phyloP scores from a whole-genome alignment of 2,329 filamentous ascomycete genomes.

The Purpureocillium takamizusanense region DNA sequence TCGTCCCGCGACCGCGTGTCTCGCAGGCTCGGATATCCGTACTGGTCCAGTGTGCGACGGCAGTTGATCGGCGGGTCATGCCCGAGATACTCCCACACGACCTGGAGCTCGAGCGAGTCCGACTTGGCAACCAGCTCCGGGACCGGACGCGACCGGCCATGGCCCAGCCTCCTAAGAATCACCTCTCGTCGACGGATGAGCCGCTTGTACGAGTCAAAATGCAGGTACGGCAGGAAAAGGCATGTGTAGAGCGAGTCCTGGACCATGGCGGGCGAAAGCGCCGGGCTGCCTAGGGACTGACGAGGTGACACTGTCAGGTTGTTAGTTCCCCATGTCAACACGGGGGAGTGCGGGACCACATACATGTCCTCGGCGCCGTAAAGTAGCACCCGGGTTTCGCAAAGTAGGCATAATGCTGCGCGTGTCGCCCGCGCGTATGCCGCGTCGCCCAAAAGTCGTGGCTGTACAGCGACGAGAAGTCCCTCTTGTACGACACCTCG shows the following conservation, averaged over 20 bases:
- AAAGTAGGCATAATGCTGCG: constrained; percentile 40
- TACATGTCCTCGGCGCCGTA: constrained; percentile 27
- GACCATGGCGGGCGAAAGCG: constrained; percentile 16
- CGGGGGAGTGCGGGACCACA: constrained; percentile 1
- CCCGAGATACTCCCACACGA: constrained; percentile 55
- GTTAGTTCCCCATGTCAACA: not conserved
- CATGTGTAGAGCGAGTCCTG: constrained; percentile 31
- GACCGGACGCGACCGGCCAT: constrained; percentile 47
- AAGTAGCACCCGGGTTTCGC: constrained; percentile 40
- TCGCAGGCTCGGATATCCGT: constrained; percentile 50
- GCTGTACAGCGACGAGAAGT: constrained; percentile 29
- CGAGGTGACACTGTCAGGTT: constrained; percentile 24
- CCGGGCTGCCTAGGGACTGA: constrained; percentile 17
- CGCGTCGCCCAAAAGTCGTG: constrained; percentile 39
- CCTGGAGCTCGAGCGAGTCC: constrained; percentile 46
- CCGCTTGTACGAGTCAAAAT: constrained; percentile 55
- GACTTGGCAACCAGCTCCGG: constrained; percentile 43
- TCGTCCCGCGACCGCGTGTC: constrained; percentile 54
- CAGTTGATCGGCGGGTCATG: constrained; percentile 53
- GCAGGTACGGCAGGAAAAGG: constrained; percentile 49
- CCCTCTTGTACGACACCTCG: constrained; percentile 25
- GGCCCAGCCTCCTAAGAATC: constrained; percentile 39
- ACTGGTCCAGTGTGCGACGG: constrained; percentile 54
- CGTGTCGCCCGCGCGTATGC: constrained; percentile 37
- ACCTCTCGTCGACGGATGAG: constrained; percentile 47